A percentile compares a stretch with the other conserved stretches of the same genome.
Conservation (phyloP, 129 eudicot species). For the Kitagawia praeruptora region DNA sequence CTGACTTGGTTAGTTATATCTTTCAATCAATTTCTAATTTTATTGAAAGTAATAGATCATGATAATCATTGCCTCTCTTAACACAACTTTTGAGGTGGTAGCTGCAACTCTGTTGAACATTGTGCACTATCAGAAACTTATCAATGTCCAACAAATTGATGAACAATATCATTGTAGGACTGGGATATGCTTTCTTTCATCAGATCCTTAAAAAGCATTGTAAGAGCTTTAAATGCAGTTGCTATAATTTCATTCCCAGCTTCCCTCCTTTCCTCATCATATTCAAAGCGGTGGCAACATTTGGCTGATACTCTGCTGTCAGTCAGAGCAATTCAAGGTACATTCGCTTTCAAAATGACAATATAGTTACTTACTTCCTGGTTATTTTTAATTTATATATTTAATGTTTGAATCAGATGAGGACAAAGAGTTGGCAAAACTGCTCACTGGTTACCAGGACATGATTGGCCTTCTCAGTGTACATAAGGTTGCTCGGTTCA, state of each 20-base stretch:
- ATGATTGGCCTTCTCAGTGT: constrained; percentile 92
- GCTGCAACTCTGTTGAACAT: background rate
- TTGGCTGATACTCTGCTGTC: constrained; percentile 92
- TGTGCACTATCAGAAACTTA: background rate
- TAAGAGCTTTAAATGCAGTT: constrained; percentile 80
- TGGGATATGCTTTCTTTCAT: constrained; percentile 91
- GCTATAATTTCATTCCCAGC: constrained; percentile 76
- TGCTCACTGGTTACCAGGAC: constrained; percentile 90
- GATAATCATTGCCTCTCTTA: background rate
- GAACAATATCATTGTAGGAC: constrained; percentile 36
- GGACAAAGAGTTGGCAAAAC: constrained; percentile 92
- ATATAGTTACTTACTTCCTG: background rate
- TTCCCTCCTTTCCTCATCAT: constrained; percentile 63
- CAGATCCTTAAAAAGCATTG: constrained; percentile 70
- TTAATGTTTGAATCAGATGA: constrained; percentile 48
- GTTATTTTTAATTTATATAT: constrained; percentile 1
- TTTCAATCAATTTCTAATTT: background rate
- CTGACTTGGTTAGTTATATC: constrained; percentile 43
- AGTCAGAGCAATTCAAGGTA: constrained; percentile 92
- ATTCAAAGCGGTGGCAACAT: constrained; percentile 90
- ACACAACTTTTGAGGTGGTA: constrained; percentile 8
- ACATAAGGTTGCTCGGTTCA: constrained; percentile 77
- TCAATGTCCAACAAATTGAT: background rate
- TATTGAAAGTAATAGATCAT: background rate
- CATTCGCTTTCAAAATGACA: constrained; percentile 1